Percentiles rank a stretch among this genome's conserved stretches.
phyloP scores from a whole-genome alignment of 2,329 filamentous ascomycete species.

The Paracamarosporium sp. region DNA sequence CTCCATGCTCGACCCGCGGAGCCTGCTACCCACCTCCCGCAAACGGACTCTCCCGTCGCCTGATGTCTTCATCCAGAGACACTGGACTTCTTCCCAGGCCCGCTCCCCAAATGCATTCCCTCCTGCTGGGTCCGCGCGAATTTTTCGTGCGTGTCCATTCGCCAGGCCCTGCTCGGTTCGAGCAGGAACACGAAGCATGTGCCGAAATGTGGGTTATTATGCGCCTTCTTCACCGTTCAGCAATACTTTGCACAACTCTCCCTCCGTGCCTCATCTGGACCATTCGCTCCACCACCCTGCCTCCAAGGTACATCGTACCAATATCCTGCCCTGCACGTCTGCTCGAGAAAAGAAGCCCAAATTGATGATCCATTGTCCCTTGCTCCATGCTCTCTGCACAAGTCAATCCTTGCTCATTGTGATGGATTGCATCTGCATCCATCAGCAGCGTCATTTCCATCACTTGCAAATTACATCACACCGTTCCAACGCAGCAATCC shows the following conservation, averaged over 20 bases:
- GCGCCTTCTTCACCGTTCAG: constrained; percentile 20
- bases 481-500: not conserved
- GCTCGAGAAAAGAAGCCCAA: not conserved
- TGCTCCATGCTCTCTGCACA: no score
- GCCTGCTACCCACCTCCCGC: constrained; percentile 13
- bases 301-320: not conserved
- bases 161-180: constrained; percentile 24
- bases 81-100: constrained; percentile 18
- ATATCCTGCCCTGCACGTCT: not conserved
- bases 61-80: constrained; percentile 17
- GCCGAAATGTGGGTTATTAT: constrained; percentile 17
- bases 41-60: constrained; percentile 19
- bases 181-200: constrained; percentile 21
- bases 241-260: not conserved
- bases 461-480: not conserved
- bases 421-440: not conserved
- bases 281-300: not conserved
- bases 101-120: constrained; percentile 28
- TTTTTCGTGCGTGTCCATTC: constrained; percentile 16
- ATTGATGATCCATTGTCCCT: not conserved
- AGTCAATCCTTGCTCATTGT: not conserved
- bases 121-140: constrained; percentile 28
- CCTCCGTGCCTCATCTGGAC: constrained; percentile 7
- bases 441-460: not conserved
- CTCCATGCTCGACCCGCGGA: constrained; percentile 11